A percentile compares a stretch with the other conserved stretches of the same genome.
Conservation (phyloP, 2,329 filamentous ascomycete genomes). For the Claviceps maximensis region DNA sequence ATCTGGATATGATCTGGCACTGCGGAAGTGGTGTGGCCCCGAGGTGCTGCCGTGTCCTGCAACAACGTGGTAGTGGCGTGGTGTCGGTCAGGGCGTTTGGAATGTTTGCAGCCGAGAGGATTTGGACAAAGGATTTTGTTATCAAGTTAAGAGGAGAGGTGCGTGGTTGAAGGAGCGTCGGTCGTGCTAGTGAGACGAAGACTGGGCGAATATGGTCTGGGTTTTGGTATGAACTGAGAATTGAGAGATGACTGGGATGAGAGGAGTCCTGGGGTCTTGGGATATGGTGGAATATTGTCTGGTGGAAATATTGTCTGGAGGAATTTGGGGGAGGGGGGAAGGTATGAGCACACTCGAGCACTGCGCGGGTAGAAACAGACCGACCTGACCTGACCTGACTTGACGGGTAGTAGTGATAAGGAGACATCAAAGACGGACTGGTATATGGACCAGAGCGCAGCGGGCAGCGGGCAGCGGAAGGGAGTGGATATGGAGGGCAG, state of each 20-base stretch:
- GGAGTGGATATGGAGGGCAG: neutral
- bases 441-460: too few relatives aligned
- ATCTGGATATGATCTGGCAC: neutral
- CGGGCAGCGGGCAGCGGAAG: neutral
- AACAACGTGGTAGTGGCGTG: neutral
- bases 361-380: too few relatives aligned
- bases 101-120: neutral
- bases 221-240: neutral
- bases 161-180: neutral
- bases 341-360: too few relatives aligned
- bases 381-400: too few relatives aligned
- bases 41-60: constrained; percentile 1
- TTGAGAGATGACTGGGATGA: neutral
- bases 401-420: too few relatives aligned
- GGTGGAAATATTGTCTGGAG: neutral
- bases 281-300: neutral
- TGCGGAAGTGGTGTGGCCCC: neutral
- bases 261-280: neutral
- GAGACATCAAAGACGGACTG: too few relatives aligned
- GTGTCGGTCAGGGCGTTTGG: constrained; percentile 1
- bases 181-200: neutral
- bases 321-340: neutral
- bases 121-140: neutral
- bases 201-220: neutral
- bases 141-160: neutral